Percentiles rank a stretch among this genome's conserved stretches.
Conservation (phyloP, 768 basidiomycete species). For the Russula ochroleuca region DNA sequence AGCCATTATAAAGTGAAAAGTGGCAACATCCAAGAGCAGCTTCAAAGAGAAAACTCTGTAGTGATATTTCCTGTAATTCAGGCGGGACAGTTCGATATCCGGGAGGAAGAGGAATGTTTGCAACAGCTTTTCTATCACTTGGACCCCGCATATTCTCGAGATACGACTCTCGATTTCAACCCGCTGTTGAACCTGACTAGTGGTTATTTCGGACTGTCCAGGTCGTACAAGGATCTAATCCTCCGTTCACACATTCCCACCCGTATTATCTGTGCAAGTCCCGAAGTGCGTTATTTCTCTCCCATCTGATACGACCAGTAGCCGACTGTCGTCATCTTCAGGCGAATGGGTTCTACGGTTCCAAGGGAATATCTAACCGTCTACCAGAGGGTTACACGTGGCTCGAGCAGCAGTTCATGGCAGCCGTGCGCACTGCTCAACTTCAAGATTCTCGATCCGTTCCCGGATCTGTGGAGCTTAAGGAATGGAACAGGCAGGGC, state of each 20-base stretch:
- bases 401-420: conserved; percentile 80
- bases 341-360: conserved; percentile 96
- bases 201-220: conserved; percentile 90
- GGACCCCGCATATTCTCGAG: conserved; percentile 1
- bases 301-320: conserved; percentile 5
- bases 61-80: conserved; percentile 81
- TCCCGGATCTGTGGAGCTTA: conserved; percentile 57
- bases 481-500: conserved; percentile 81
- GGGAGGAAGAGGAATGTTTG: conserved; percentile 75
- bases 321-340: conserved; percentile 33
- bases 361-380: conserved; percentile 81
- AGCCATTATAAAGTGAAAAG: conserved; percentile 30
- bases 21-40: conserved; percentile 13
- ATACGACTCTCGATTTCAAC: conserved; percentile 16
- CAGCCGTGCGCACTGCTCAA: conserved; percentile 48
- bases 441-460: conserved; percentile 30
- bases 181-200: conserved; percentile 81
- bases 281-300: conserved; percentile 52
- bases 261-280: conserved; percentile 79
- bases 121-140: conserved; percentile 49
- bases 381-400: conserved; percentile 95
- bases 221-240: conserved; percentile 69
- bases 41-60: conserved; percentile 37
- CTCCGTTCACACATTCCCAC: conserved; percentile 56
- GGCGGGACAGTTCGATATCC: conserved; percentile 80